Evolutionary conservation across 345 rosid genomes (phyloP), one percentile per base, ranked within the genome.

Genomic region (Ceriops decandra): DNA sequence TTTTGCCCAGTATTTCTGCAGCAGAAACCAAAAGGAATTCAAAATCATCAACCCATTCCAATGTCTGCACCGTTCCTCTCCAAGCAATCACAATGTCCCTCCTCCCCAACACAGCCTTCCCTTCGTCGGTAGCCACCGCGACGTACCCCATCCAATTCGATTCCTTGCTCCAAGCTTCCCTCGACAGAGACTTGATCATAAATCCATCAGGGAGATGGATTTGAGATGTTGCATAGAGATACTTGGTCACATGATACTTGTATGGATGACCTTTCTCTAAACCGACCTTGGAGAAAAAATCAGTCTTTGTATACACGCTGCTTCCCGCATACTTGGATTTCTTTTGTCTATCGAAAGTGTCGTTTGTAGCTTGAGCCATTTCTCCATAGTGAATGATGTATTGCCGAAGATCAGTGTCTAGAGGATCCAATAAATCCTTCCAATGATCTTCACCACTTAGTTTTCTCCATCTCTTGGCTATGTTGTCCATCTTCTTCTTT

Each of bases 71-170:
- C 3, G 97, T 85, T 68, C 98, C 98, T 84, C 97, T 83, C 98
- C 95, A 93, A 21, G 85, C 85, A 2, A 93, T 77, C 56, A 93
- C 95, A 11, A 90, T 88, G 61, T 90, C 98, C 79, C 98, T 82
- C 74, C 98, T 80, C 63, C 97, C 97, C 5, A 93, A 67, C 62
- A 68, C 47, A 8, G 68, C 79, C 64, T 81, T 82, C 66, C 90
- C 93, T 71, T 88, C 84, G 0, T 93, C 93, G 5, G 90, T 88
- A 1, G 93, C 81, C 74, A 90, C 98, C 0, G 96, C 98, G 5
- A 93, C 87, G 26, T 72, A 93, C 60, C 97, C 98, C 9, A 90
- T 85, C 95, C 93, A 93, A 5, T 88, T 93, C 0, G 97, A 90
- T 53, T 92, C 95, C 76, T 84, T 86, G 66, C 85, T 84, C 95